Evolutionary conservation across 2,329 filamentous ascomycete genomes (phyloP), one percentile per base, ranked within the genome.

Genomic region (Boeremia exigua): DNA sequence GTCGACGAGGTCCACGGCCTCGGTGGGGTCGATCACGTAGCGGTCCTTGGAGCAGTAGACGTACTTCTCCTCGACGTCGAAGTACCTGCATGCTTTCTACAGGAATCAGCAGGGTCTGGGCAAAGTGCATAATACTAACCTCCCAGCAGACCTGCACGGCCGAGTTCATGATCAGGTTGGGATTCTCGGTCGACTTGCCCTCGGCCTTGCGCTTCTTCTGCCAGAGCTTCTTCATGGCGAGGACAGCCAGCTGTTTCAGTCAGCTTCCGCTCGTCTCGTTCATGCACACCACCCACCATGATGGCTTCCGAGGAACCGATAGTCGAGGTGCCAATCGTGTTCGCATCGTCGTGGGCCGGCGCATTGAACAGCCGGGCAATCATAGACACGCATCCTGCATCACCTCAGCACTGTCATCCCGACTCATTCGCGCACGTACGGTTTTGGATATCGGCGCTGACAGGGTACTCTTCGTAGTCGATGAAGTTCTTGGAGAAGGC

Each of bases 71-170:
- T 97, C 94, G 37, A 97, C 85, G 69, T 98, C 94, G 68, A 96
- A 95, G 80, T 96, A 96, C 47, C 92, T 84, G 37, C 79, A 78
- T 0, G 79, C 79, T 81, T 97, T 97, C 77, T 66, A 23, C 12
- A 19, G 2, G 11, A 6, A 7, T 37, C 5, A 30, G 36, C 55
- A 8, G 46, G n/a, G 27, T 3, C 15, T 6, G 23, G 9, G 27
- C 2, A 8, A 15, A 11, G 6, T 10, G 4, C 4, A 28, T 1
- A 47, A 2, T 6, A 58, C 55, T 51, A 2, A 65, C 62, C 56
- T 97, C 92, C 93, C 93, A 97, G 82, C 92, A 96, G 36, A 97
- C 94, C 79, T 98, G 94, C 2, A 97, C 94, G 29, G 94, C 93
- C 25, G 91, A 92, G 68, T 91, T 95, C 94, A 98, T 97, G 81